phyloP scores from a whole-genome alignment of 139 green algal genomes.

The Haematococcus lacustris region DNA sequence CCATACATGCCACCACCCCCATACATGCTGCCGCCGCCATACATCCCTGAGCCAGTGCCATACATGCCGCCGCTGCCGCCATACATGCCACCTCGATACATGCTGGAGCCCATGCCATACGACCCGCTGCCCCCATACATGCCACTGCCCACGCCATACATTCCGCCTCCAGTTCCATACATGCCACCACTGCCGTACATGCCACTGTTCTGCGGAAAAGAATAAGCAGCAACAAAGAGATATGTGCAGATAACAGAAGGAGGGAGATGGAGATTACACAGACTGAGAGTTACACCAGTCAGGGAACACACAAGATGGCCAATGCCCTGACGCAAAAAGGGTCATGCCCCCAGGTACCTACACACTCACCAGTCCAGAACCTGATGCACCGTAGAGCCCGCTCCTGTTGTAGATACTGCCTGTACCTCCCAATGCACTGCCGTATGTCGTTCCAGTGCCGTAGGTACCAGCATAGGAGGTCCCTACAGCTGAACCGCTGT shows the following conservation, averaged over 20 bases:
- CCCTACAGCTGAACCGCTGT: conserved; percentile 3
- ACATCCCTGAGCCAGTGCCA: conserved; percentile 4
- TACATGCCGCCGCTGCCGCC: conserved; percentile 13
- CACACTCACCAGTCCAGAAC: no score
- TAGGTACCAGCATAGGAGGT: background rate
- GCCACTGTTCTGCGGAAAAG: background rate
- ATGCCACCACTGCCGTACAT: conserved; percentile 19
- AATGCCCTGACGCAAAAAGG: no score
- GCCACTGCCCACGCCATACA: conserved; percentile 31
- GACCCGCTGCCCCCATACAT: conserved; percentile 39
- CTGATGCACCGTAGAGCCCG: no score
- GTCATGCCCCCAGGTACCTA: conserved; percentile 7
- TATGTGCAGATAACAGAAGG: no score
- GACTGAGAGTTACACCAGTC: no score
- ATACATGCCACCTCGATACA: conserved; percentile 27
- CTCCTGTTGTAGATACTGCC: conserved; percentile 10
- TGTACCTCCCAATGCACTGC: background rate
- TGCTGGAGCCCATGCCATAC: conserved; percentile 31
- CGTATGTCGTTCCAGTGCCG: conserved; percentile 9
- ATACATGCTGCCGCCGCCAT: conserved; percentile 22
- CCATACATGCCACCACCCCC: conserved; percentile 8
- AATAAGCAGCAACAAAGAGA: no score
- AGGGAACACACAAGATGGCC: no score
- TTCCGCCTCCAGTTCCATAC: conserved; percentile 24
- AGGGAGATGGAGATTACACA: no score